Conservation (phyloP, 139 green algal genomes). For the Chlorella vulgaris region DNA sequence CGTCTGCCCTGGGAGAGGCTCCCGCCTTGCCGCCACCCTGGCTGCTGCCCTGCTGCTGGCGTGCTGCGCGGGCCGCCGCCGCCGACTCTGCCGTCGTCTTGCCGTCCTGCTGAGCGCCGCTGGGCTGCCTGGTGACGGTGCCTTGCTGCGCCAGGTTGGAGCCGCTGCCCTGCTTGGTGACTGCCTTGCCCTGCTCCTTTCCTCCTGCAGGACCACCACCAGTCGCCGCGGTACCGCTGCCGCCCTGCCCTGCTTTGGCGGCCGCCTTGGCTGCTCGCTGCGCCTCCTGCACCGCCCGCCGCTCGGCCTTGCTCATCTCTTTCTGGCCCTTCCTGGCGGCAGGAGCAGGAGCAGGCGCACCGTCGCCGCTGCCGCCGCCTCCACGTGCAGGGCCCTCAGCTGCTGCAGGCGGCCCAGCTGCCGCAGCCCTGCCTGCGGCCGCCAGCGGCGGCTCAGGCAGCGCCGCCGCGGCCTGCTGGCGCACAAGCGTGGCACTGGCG, state of each 20-base stretch:
- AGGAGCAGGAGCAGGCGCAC: not conserved
- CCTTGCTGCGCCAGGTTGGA: constrained; percentile 12
- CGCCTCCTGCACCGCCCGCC: constrained; percentile 78
- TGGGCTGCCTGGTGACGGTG: not conserved
- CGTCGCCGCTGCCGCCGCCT: not conserved
- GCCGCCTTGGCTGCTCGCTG: constrained; percentile 83
- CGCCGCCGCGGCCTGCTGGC: not conserved
- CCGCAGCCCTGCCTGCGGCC: constrained; percentile 2
- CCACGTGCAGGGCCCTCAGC: no score
- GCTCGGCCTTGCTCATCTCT: constrained; percentile 80
- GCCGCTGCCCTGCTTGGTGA: constrained; percentile 27
- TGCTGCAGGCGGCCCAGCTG: no score
- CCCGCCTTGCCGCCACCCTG: not conserved
- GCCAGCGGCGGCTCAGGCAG: not conserved
- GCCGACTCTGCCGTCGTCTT: not conserved
- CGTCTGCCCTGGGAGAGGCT: not conserved
- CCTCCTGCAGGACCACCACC: not conserved
- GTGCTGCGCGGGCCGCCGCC: not conserved
- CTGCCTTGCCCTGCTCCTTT: not conserved
- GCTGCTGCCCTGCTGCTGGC: not conserved
- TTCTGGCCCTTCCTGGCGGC: constrained; percentile 42
- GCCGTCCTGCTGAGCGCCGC: not conserved
- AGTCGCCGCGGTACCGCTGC: not conserved
- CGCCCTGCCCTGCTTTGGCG: constrained; percentile 38
- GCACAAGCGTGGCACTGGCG: not conserved